Percentiles rank a stretch among this genome's conserved stretches.
Evolutionary conservation across 2,329 filamentous ascomycete genomes (phyloP).

Genomic region (Alternaria viburni): DNA sequence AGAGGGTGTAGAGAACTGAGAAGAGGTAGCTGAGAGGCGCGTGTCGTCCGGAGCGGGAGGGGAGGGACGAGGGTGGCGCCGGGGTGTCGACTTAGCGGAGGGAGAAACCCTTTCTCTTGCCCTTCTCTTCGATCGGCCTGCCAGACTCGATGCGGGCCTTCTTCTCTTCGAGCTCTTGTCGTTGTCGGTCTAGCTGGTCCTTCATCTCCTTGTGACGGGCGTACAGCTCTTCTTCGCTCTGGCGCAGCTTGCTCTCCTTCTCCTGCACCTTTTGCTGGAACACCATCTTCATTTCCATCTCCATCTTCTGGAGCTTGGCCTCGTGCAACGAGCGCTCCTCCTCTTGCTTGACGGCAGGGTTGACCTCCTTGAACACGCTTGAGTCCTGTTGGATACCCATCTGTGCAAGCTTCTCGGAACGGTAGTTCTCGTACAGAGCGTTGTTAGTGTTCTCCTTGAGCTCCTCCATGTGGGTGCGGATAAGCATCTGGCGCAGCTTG

Average conservation of each 20-base stretch:
- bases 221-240: constrained; percentile 98
- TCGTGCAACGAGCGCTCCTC: constrained; percentile 98
- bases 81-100: constrained; percentile 70
- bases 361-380: constrained; percentile 99
- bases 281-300: constrained; percentile 99
- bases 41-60: constrained; percentile 27
- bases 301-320: constrained; percentile 99
- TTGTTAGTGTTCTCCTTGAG: constrained; percentile 99
- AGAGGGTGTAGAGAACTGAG: constrained; percentile 46
- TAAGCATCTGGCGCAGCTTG: constrained; percentile 99
- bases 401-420: constrained; percentile 96
- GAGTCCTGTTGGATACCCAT: constrained; percentile 99
- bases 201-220: constrained; percentile 99
- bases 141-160: constrained; percentile 94
- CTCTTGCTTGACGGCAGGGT: constrained; percentile 99
- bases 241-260: constrained; percentile 99
- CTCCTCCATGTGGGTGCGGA: constrained; percentile 99
- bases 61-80: constrained; percentile 16
- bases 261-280: constrained; percentile 99
- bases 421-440: constrained; percentile 98
- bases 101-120: constrained; percentile 99
- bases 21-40: constrained; percentile 39
- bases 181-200: constrained; percentile 96
- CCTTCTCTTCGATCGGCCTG: constrained; percentile 94
- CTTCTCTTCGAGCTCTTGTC: constrained; percentile 96